phyloP scores from a whole-genome alignment of 2,329 filamentous ascomycete species.

The Penicillium concentricum region DNA sequence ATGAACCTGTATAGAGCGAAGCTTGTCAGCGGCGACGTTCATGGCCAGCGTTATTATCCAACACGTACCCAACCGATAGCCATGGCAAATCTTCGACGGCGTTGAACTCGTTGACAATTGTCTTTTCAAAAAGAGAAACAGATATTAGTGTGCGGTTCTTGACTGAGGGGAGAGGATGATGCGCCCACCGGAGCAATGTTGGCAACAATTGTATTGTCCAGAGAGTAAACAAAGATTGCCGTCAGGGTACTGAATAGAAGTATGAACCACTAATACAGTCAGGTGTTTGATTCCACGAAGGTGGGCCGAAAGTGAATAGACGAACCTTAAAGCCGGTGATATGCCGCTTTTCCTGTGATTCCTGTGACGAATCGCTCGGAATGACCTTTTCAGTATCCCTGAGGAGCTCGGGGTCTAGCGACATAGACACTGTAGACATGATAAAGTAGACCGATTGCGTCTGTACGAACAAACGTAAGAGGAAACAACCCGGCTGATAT shows the following conservation, averaged over 20 bases:
- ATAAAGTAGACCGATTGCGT: too few species aligned
- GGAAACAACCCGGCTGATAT: too few species aligned
- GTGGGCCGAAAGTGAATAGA: too few species aligned
- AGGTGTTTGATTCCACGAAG: background rate
- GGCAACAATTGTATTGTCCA: background rate
- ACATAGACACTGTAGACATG: too few species aligned
- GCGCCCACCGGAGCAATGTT: background rate
- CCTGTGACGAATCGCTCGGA: too few species aligned
- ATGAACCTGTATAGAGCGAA: background rate
- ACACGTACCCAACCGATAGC: background rate
- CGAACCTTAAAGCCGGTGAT: too few species aligned
- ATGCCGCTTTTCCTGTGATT: too few species aligned
- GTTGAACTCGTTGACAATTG: background rate
- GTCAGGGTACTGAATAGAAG: background rate
- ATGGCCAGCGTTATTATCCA: background rate
- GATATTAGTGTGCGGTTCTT: background rate
- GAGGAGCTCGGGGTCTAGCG: too few species aligned
- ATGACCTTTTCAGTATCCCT: too few species aligned
- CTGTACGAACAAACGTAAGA: too few species aligned
- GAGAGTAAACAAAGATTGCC: background rate
- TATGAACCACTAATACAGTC: slow-evolving; percentile 8
- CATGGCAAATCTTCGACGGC: background rate
- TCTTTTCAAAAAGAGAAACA: background rate
- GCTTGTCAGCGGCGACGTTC: background rate
- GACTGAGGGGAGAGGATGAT: too few species aligned